phyloP scores from a whole-genome alignment of 129 eudicot genomes.

The Cynara cardunculus region DNA sequence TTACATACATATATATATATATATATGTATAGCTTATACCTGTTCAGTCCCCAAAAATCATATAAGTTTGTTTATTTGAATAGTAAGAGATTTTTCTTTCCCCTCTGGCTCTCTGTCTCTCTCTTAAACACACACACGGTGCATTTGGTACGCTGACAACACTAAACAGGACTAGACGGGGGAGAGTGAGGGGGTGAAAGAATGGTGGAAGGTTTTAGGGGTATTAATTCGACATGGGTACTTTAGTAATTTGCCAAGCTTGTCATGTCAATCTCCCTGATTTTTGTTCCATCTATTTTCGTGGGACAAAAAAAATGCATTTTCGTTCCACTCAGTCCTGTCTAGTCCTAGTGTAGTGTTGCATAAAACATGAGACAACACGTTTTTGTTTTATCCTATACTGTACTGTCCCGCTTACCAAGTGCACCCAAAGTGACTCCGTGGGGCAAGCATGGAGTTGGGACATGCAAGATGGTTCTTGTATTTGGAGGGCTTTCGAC shows the following conservation, averaged over 20 bases:
- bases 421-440: neutral
- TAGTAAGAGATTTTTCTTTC: constrained; percentile 5
- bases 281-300: neutral
- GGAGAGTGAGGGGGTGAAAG: neutral
- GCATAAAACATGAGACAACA: too few relatives aligned
- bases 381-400: too few relatives aligned
- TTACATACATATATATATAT: neutral
- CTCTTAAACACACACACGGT: constrained; percentile 3
- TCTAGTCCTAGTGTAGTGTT: too few relatives aligned
- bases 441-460: neutral
- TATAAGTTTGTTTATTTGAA: constrained; percentile 14
- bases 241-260: neutral
- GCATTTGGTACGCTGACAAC: neutral
- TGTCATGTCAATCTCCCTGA: neutral
- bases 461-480: too few relatives aligned
- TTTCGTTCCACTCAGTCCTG: too few relatives aligned
- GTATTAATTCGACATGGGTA: neutral
- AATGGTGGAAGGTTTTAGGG: neutral
- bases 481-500: too few relatives aligned
- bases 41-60: constrained; percentile 11
- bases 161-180: too few relatives aligned
- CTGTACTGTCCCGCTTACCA: too few relatives aligned
- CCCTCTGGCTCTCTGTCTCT: neutral
- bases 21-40: neutral
- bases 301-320: neutral